Conservation (phyloP, 1,139 yeast genomes). For the Yamadazyma diddensiae region DNA sequence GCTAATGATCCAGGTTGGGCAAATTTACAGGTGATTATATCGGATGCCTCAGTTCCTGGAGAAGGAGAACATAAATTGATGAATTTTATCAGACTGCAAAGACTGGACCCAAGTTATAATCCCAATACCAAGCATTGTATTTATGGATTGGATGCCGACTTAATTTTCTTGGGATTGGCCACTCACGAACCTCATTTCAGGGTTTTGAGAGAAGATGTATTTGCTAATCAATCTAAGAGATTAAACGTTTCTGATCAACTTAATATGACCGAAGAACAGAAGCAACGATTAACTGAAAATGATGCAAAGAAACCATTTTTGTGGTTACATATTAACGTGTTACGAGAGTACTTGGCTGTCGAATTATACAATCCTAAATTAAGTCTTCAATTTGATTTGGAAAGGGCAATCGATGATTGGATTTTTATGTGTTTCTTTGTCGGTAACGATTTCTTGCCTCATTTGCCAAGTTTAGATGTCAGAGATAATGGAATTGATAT, state of each 20-base stretch:
- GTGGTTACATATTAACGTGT: slow-evolving; percentile 87
- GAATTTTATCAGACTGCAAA: slow-evolving; percentile 85
- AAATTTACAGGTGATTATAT: slow-evolving; percentile 73
- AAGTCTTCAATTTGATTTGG: slow-evolving; percentile 78
- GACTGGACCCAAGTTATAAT: slow-evolving; percentile 71
- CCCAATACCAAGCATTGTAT: slow-evolving; percentile 93
- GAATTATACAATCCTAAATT: slow-evolving; percentile 73
- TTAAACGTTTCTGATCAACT: slow-evolving; percentile 51
- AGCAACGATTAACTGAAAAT: slow-evolving; percentile 47
- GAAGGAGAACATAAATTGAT: slow-evolving; percentile 99
- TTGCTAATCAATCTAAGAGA: slow-evolving; percentile 59
- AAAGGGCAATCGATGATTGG: slow-evolving; percentile 98
- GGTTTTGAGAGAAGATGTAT: slow-evolving; percentile 93
- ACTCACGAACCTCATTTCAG: slow-evolving; percentile 97
- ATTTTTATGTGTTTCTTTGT: slow-evolving; percentile 98
- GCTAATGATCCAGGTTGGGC: slow-evolving; percentile 93
- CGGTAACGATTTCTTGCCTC: slow-evolving; percentile 98
- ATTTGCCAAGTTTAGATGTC: slow-evolving; percentile 89
- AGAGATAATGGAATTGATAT: slow-evolving; percentile 91
- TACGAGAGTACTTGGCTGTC: slow-evolving; percentile 83
- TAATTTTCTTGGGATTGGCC: slow-evolving; percentile 93
- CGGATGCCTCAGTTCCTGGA: slow-evolving; percentile 99
- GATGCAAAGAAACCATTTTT: slow-evolving; percentile 82
- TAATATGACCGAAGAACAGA: slow-evolving; percentile 61
- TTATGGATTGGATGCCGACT: slow-evolving; percentile 96